phyloP scores from a whole-genome alignment of 768 basidiomycete genomes.

The Hypholoma sublateritium region DNA sequence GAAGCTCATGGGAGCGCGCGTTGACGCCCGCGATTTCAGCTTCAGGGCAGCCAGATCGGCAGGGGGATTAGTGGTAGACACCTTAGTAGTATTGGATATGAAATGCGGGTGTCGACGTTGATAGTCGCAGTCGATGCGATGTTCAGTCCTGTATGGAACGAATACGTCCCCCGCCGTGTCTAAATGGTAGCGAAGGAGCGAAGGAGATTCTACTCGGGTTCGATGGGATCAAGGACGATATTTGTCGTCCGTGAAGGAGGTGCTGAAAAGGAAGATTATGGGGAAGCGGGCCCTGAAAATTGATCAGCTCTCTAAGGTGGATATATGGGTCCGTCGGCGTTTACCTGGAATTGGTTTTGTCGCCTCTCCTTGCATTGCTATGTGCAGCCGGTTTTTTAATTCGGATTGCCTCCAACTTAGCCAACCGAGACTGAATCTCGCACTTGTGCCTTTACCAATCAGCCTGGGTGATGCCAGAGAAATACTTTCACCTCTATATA shows the following conservation, averaged over 20 bases:
- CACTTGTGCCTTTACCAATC: too few relatives aligned
- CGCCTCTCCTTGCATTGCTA: too few relatives aligned
- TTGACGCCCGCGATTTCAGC: conserved; percentile 58
- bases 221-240: background rate
- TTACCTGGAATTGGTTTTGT: too few relatives aligned
- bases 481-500: too few relatives aligned
- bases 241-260: background rate
- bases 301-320: too few relatives aligned
- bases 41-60: conserved; percentile 32
- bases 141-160: background rate
- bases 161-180: background rate
- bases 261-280: too few relatives aligned
- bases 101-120: background rate
- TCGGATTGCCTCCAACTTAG: too few relatives aligned
- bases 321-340: too few relatives aligned
- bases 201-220: background rate
- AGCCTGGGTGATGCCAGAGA: too few relatives aligned
- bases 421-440: too few relatives aligned
- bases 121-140: background rate
- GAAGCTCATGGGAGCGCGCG: conserved; percentile 59
- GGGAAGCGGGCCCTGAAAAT: too few relatives aligned
- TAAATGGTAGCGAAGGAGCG: background rate
- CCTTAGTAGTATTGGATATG: background rate
- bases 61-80: background rate
- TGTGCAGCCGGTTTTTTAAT: too few relatives aligned